These are phyloP conservation scores for Cubamyces lactineus DNA, from an alignment of 768 basidiomycete species.

Conservation along the genomic window DNA sequence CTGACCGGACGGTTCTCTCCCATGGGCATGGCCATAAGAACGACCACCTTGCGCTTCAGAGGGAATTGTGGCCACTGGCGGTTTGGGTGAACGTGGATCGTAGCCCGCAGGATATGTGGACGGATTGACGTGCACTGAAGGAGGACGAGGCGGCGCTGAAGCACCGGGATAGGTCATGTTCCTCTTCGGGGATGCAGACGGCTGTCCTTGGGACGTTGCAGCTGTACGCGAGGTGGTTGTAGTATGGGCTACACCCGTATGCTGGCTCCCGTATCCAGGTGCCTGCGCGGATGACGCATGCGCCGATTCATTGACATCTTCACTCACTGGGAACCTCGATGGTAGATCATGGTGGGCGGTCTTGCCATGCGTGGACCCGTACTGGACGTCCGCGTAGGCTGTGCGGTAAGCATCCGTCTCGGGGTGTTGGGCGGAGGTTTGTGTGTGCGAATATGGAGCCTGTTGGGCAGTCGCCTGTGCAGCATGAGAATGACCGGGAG, in stretches of 20 bases:
- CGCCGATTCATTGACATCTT: background rate
- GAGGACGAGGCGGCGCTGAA: slow-evolving; percentile 7
- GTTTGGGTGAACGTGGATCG: slow-evolving; percentile 26
- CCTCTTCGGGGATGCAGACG: slow-evolving; percentile 20
- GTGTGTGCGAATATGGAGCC: background rate
- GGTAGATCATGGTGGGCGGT: slow-evolving; percentile 5
- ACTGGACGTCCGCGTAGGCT: background rate
- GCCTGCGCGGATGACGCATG: background rate
- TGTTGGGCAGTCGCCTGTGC: background rate
- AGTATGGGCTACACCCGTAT: slow-evolving; percentile 1
- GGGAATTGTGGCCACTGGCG: slow-evolving; percentile 7
- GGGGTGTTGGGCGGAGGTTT: background rate
- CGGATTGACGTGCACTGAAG: slow-evolving; percentile 9
- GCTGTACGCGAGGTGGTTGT: background rate
- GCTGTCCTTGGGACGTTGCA: background rate
- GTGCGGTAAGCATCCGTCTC: slow-evolving; percentile 2
- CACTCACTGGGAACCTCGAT: slow-evolving; percentile 10
- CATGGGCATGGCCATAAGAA: background rate
- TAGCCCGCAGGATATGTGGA: background rate
- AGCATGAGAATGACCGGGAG: slow-evolving; percentile 2
- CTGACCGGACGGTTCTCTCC: slow-evolving; percentile 9
- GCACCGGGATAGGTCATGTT: slow-evolving; percentile 20
- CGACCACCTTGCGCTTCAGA: background rate
- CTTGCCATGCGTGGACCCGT: slow-evolving; percentile 1
- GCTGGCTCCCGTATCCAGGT: background rate